Base-by-base conservation (phyloP, 2,329 filamentous ascomycete genomes). In the Fusarium tuaranense region DNA sequence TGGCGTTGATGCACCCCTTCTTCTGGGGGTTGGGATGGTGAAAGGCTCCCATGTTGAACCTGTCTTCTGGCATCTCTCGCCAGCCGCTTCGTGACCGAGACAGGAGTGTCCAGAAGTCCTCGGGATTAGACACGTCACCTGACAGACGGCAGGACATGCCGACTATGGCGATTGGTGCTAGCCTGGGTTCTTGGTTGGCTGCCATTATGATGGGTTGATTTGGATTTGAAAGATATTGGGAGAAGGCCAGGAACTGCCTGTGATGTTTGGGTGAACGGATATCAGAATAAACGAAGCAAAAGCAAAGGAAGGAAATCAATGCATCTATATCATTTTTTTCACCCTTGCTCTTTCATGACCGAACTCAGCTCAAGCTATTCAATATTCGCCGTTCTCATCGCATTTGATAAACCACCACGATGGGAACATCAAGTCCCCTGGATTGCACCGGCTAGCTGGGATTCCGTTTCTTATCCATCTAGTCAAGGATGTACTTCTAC, bases 131-230 rank as follows among this genome's bases (percentile, higher is more conserved):
- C 20, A 86, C 83, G 48, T 82, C 82, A 7, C 86, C 86, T 0
- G 86, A 84, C 57, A 87, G 80, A 27, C 86, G 85, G 72, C 85
- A 87, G 5, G 84, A 82, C 81, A 88, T 86, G 71, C 86, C 86
- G 20, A 87, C 81, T 27, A 88, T 84, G 77, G 86, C 86, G 41
- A 88, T 82, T 48, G 85, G 85, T 10, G 44, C 32, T n/a, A 58
- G 7, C 30, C 13, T 14, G 32, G 20, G 53, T 13, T 58, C 53
- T 58, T 38, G 27, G 13, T 58, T 34, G 32, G 32, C 4, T 20
- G 53, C 5, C 53, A 58, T 58, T 38, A 14, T 38, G 20, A 16
- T 16, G 13, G 34, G 30, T 36, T 20, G 13, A 13, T 22, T 38
- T 58, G 32, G 4, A 12, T 3, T 20, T 7, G 8, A 25, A 38